Evolutionary conservation across 2,329 filamentous ascomycete species (phyloP).

Genomic region (Ceratocystis cubensis): DNA sequence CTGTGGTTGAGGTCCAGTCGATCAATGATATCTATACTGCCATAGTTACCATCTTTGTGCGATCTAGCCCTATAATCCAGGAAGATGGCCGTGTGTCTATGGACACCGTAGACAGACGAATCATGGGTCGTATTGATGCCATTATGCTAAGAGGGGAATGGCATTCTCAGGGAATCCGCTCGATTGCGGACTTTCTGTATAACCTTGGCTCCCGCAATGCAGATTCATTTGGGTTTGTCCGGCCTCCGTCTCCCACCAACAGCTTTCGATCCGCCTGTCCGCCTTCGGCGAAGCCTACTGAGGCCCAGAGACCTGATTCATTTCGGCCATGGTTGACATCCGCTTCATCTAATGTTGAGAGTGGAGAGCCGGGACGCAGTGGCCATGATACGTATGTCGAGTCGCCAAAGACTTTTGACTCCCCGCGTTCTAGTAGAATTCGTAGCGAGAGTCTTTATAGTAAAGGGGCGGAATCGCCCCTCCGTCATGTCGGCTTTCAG

Average conservation of each 20-base stretch:
- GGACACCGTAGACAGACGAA: slow-evolving; percentile 34
- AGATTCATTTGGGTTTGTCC: slow-evolving; percentile 28
- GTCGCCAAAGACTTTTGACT: slow-evolving; percentile 18
- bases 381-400: slow-evolving; percentile 10
- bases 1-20: slow-evolving; percentile 19
- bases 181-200: slow-evolving; percentile 39
- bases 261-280: not conserved
- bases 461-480: slow-evolving; percentile 23
- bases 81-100: slow-evolving; percentile 34
- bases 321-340: slow-evolving; percentile 16
- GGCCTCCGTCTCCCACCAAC: not conserved
- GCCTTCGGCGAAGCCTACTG: not conserved
- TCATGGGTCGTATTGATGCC: slow-evolving; percentile 34
- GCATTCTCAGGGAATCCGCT: slow-evolving; percentile 34
- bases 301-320: not conserved
- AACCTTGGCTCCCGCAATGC: slow-evolving; percentile 33
- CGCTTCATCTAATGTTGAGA: slow-evolving; percentile 2
- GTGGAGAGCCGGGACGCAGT: not conserved
- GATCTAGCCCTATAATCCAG: slow-evolving; percentile 34
- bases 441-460: slow-evolving; percentile 27
- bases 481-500: slow-evolving; percentile 26
- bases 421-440: slow-evolving; percentile 17
- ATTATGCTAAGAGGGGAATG: slow-evolving; percentile 39
- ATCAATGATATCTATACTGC: slow-evolving; percentile 41
- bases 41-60: slow-evolving; percentile 38